These are phyloP conservation scores for Camillea tinctor DNA, from an alignment of 2,329 filamentous ascomycete species.

Conservation along the genomic window DNA sequence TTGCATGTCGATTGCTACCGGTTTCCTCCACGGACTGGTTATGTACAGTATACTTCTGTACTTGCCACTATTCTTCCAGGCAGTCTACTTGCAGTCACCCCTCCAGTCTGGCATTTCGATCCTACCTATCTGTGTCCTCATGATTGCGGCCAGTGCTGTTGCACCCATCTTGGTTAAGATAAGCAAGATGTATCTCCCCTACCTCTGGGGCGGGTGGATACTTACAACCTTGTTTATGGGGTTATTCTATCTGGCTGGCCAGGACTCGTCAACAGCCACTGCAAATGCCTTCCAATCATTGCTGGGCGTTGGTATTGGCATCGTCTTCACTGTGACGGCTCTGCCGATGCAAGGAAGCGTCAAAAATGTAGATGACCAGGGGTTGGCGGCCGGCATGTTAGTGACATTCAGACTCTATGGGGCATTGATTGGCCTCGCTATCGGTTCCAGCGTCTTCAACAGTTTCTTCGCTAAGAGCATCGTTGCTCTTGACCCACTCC, in stretches of 20 bases:
- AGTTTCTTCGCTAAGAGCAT: constrained; percentile 22
- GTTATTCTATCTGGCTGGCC: background rate
- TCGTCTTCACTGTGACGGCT: background rate
- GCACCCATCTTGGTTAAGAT: constrained; percentile 53
- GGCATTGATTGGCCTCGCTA: constrained; percentile 34
- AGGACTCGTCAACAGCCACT: background rate
- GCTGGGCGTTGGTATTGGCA: constrained; percentile 2
- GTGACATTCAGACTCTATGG: constrained; percentile 36
- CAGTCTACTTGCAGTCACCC: constrained; percentile 25
- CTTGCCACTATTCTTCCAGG: constrained; percentile 44
- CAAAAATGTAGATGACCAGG: constrained; percentile 31
- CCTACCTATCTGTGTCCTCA: constrained; percentile 56
- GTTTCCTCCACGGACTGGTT: constrained; percentile 10
- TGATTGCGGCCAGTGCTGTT: constrained; percentile 60
- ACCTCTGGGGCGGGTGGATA: constrained; percentile 6
- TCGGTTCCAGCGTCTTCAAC: constrained; percentile 34
- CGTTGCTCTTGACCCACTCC: constrained; percentile 7
- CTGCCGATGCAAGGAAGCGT: constrained; percentile 36
- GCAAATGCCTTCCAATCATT: background rate
- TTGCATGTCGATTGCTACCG: constrained; percentile 24
- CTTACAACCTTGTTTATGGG: constrained; percentile 3
- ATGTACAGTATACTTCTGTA: constrained; percentile 16
- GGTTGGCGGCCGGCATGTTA: constrained; percentile 33
- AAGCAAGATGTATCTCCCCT: constrained; percentile 51
- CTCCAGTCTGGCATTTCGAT: constrained; percentile 45